These are phyloP conservation scores for Pleurotus salmoneostramineus DNA, from an alignment of 768 basidiomycete genomes.

Conservation along the genomic window DNA sequence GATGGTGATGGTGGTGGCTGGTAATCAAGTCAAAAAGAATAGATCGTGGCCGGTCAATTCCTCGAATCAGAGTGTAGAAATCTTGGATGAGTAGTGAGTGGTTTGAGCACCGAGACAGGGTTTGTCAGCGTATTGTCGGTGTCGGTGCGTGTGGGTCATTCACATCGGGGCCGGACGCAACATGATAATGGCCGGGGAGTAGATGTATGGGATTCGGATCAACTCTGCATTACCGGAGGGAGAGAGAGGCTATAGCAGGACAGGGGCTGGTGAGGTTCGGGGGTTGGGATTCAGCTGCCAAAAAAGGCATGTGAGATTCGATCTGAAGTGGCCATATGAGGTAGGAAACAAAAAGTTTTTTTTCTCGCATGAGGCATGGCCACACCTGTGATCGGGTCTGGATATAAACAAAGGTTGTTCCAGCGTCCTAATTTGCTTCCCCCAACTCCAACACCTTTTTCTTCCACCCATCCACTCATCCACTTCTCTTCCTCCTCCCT, in stretches of 20 bases:
- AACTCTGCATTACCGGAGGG: not conserved
- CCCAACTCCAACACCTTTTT: not conserved
- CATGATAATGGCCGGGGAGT: not conserved
- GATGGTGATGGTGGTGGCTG: not conserved
- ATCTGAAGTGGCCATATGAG: not conserved
- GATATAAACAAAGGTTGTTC: too few species aligned
- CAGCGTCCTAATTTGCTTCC: not conserved
- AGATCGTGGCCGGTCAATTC: not conserved
- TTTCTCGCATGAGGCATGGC: not conserved
- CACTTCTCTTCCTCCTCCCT: constrained; percentile 2
- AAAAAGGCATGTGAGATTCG: not conserved
- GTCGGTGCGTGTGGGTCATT: not conserved
- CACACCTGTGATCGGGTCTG: too few species aligned
- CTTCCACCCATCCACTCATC: not conserved
- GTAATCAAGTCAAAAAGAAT: not conserved
- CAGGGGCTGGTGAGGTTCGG: not conserved
- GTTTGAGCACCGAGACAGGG: constrained; percentile 1
- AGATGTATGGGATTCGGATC: not conserved
- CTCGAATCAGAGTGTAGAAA: not conserved
- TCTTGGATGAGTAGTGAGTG: not conserved
- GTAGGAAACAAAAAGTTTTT: constrained; percentile 5
- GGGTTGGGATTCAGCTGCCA: not conserved
- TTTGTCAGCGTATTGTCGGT: constrained; percentile 4
- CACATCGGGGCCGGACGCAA: not conserved
- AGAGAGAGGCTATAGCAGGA: not conserved